phyloP scores from a whole-genome alignment of 768 basidiomycete genomes.

The Chiua virens region DNA sequence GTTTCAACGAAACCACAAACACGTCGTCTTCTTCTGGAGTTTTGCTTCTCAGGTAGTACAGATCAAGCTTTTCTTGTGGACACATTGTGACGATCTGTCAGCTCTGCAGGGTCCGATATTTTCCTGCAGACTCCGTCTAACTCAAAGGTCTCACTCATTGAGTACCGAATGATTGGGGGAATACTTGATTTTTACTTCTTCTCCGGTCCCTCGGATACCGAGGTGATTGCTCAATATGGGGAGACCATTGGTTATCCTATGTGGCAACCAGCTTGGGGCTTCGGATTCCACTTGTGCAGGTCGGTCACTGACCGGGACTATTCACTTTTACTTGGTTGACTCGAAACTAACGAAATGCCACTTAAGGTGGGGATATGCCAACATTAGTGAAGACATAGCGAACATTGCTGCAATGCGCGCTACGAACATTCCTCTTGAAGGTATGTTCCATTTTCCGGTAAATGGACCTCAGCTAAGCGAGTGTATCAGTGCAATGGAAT shows the following conservation, averaged over 20 bases:
- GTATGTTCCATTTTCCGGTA: slow-evolving; percentile 29
- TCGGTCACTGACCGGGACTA: slow-evolving; percentile 26
- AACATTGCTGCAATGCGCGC: slow-evolving; percentile 59
- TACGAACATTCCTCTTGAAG: slow-evolving; percentile 77
- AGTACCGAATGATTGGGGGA: slow-evolving; percentile 76
- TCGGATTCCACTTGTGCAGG: slow-evolving; percentile 78
- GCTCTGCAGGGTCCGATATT: slow-evolving; percentile 70
- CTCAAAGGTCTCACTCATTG: slow-evolving; percentile 57
- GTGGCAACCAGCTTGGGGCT: slow-evolving; percentile 74
- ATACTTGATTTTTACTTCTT: slow-evolving; percentile 80
- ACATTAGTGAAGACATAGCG: slow-evolving; percentile 55
- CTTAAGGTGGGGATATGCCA: slow-evolving; percentile 45
- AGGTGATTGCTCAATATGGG: slow-evolving; percentile 73
- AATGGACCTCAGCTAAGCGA: neutral
- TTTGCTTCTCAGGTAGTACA: slow-evolving; percentile 60
- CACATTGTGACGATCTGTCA: slow-evolving; percentile 24
- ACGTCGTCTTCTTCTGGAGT: slow-evolving; percentile 71
- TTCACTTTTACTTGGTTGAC: neutral
- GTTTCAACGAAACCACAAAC: slow-evolving; percentile 51
- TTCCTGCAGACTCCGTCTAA: slow-evolving; percentile 59
- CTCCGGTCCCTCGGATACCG: slow-evolving; percentile 48
- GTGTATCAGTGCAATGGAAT: slow-evolving; percentile 65
- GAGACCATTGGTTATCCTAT: slow-evolving; percentile 64
- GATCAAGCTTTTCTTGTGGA: neutral
- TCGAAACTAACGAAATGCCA: neutral